These are phyloP conservation scores for Viola pubescens DNA, from an alignment of 441 rosid genomes.

Conservation along the genomic window DNA sequence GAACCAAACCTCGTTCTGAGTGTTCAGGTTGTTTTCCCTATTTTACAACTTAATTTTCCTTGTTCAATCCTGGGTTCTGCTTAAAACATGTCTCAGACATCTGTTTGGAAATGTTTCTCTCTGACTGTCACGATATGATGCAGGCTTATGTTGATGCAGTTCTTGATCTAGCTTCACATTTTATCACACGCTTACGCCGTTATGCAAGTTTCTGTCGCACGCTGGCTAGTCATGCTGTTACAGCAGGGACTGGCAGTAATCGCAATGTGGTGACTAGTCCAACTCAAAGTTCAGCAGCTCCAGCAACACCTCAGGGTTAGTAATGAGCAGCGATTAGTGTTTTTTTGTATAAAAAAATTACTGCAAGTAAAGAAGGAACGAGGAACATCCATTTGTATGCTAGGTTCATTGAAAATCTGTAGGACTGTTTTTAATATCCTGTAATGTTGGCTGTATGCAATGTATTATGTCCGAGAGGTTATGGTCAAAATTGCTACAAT, in stretches of 20 bases:
- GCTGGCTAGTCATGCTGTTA: slow-evolving; percentile 93
- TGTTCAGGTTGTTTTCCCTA: slow-evolving; percentile 61
- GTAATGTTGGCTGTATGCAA: neutral
- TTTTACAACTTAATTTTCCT: slow-evolving; percentile 10
- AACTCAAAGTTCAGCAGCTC: slow-evolving; percentile 70
- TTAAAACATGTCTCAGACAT: neutral
- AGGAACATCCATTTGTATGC: neutral
- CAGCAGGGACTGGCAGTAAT: slow-evolving; percentile 85
- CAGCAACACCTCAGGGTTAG: slow-evolving; percentile 77
- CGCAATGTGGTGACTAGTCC: slow-evolving; percentile 84
- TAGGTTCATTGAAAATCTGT: neutral
- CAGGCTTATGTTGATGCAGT: slow-evolving; percentile 99
- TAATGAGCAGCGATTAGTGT: slow-evolving; percentile 14
- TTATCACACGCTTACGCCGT: slow-evolving; percentile 92
- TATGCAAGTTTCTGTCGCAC: slow-evolving; percentile 99
- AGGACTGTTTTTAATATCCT: neutral
- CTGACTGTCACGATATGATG: slow-evolving; percentile 15
- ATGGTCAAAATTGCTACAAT: neutral
- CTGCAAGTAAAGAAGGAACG: no score
- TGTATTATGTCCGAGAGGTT: neutral
- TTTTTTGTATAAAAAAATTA: slow-evolving; percentile 4
- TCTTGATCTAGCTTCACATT: slow-evolving; percentile 98
- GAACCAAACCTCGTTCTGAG: slow-evolving; percentile 79
- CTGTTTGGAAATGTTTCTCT: slow-evolving; percentile 1
- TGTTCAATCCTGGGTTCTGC: slow-evolving; percentile 1